Base-by-base conservation (phyloP, 1,139 yeast genomes). In the Yamadazyma friedrichii region DNA sequence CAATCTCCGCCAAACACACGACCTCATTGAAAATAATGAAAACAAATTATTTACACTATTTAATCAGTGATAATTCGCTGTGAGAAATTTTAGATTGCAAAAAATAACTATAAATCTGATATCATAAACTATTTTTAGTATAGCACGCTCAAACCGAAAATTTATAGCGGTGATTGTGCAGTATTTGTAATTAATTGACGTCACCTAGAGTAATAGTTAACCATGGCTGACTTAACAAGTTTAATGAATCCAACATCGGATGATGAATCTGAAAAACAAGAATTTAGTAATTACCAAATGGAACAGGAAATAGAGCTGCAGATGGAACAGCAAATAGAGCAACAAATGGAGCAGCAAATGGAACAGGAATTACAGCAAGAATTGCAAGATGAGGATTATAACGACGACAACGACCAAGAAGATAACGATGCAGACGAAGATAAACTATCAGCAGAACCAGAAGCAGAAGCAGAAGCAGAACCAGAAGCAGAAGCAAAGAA, bases 381-480 rank as follows among this genome's bases (percentile, higher is more conserved):
- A 27, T 16, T 1, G 52, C 66, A 34, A 29, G 33, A 13, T 30
- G 28, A 17, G 3, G 13, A 27, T 27, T n/a, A 27, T n/a, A 11
- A n/a, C 4, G 37, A 41, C 24, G 35, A 25, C 9, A 41, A 35
- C 4, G 30, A 28, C 10, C 52, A 61, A 1, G 52, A 65, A 3
- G 65, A 64, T 44, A 59, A 61, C 35, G 62, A 58, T 34, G 28
- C 5, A 4, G 12, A 25, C 9, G 28, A 25, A 6, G 28, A 34
- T 34, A 12, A 27, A 27, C n/a, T 9, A 27, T 27, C n/a, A 28
- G 26, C 12, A 12, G 42, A 35, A 16, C 29, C 13, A 4, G 41
- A 31, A 20, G 31, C 24, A 13, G 11, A n/a, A n/a, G n/a, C n/a
- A n/a, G 31, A 36, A 28, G 26, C 12, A 12, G 42, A 35, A 16